Conservation (phyloP, 108 stramenopile species). For the Cylindrotheca fusiformis region DNA sequence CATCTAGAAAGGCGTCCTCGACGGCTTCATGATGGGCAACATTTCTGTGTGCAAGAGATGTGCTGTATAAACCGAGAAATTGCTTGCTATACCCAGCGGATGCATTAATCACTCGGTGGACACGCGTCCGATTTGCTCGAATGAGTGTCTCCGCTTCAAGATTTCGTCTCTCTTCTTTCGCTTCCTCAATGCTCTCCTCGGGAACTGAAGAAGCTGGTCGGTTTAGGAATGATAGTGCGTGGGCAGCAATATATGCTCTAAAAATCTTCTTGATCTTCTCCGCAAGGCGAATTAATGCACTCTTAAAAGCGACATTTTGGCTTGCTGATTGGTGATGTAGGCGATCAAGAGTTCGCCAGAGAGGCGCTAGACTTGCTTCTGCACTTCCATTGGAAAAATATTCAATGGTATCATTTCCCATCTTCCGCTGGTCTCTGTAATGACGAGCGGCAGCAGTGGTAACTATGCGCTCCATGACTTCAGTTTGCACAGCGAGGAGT, state of each 20-base stretch:
- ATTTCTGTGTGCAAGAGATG: slow-evolving; percentile 33
- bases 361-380: slow-evolving; percentile 76
- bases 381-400: slow-evolving; percentile 72
- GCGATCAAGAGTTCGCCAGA: slow-evolving; percentile 86
- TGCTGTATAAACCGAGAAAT: slow-evolving; percentile 74
- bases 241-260: slow-evolving; percentile 85
- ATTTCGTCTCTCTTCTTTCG: background rate
- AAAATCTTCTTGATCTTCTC: slow-evolving; percentile 81
- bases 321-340: slow-evolving; percentile 82
- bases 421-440: slow-evolving; percentile 63
- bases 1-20: slow-evolving; percentile 83
- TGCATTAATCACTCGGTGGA: slow-evolving; percentile 76
- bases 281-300: slow-evolving; percentile 74
- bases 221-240: slow-evolving; percentile 68
- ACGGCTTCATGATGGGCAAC: slow-evolving; percentile 82
- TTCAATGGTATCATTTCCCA: slow-evolving; percentile 31
- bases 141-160: slow-evolving; percentile 46
- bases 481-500: slow-evolving; percentile 78
- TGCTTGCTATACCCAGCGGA: slow-evolving; percentile 78
- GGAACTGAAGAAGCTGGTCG: slow-evolving; percentile 11
- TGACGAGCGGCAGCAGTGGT: slow-evolving; percentile 71
- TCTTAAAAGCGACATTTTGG: slow-evolving; percentile 81
- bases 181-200: slow-evolving; percentile 14
- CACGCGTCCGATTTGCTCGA: slow-evolving; percentile 65
- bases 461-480: slow-evolving; percentile 88